phyloP scores from a whole-genome alignment of 306 rosid genomes.

The Lathyrus tuberosus region DNA sequence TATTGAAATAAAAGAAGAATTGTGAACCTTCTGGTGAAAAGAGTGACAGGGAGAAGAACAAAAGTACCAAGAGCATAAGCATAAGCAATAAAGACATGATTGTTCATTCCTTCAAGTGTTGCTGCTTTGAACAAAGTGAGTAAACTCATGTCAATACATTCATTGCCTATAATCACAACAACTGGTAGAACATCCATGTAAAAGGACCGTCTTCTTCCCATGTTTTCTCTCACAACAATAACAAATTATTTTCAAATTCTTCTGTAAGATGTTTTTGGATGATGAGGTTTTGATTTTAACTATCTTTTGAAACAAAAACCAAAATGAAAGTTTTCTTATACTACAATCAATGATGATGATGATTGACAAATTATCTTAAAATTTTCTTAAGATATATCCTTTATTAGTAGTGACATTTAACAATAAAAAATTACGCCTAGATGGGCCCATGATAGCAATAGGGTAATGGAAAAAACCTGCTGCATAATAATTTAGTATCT shows the following conservation, averaged over 20 bases:
- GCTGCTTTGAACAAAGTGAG: constrained; percentile 92
- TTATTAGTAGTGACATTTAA: neutral
- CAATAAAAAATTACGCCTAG: neutral
- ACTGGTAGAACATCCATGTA: constrained; percentile 59
- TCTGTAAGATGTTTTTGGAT: neutral
- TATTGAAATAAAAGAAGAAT: neutral
- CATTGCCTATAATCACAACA: constrained; percentile 60
- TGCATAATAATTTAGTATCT: too few species aligned
- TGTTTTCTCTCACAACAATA: neutral
- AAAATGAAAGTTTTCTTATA: neutral
- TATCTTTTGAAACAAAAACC: neutral
- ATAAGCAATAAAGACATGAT: constrained; percentile 81
- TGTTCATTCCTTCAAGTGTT: constrained; percentile 70
- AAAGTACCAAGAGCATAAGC: constrained; percentile 75
- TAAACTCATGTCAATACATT: constrained; percentile 62
- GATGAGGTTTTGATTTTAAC: neutral
- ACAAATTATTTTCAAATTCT: neutral
- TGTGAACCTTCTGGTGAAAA: constrained; percentile 54
- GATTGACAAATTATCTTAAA: neutral
- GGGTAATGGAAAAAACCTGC: too few species aligned
- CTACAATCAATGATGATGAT: neutral
- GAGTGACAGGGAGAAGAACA: constrained; percentile 68
- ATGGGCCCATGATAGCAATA: neutral
- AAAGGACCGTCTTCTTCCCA: constrained; percentile 45
- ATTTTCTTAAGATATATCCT: too few species aligned